Evolutionary conservation across 2,329 filamentous ascomycete genomes (phyloP).

Genomic region (Nemania serpens): DNA sequence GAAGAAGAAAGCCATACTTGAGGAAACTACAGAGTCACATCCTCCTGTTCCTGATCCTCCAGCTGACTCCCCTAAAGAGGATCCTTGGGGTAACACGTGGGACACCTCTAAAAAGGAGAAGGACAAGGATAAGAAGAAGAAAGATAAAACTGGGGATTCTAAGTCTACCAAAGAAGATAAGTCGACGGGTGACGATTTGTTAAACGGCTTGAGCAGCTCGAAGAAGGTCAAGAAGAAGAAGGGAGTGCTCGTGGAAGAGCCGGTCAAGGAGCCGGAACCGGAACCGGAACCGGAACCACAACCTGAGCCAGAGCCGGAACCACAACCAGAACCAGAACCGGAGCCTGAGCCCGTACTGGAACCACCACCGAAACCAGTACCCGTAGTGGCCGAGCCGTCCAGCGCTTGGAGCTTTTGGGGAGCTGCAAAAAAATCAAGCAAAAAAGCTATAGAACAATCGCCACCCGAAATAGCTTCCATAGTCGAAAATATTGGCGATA

Average conservation of each 20-base stretch:
- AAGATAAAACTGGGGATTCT: constrained; percentile 43
- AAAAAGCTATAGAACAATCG: constrained; percentile 35
- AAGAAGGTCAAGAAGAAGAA: constrained; percentile 46
- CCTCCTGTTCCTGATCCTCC: constrained; percentile 20
- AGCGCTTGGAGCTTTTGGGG: constrained; percentile 63
- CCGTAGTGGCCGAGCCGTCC: constrained; percentile 45
- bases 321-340: constrained; percentile 14
- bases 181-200: constrained; percentile 32
- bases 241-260: constrained; percentile 20
- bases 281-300: constrained; percentile 28
- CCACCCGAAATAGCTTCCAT: constrained; percentile 8
- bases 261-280: constrained; percentile 21
- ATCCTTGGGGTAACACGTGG: constrained; percentile 19
- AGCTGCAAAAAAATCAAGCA: constrained; percentile 54
- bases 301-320: constrained; percentile 37
- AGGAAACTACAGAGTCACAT: constrained; percentile 29
- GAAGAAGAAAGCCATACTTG: constrained; percentile 39
- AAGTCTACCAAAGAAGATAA: constrained; percentile 34
- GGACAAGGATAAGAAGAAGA: constrained; percentile 45
- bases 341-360: constrained; percentile 31
- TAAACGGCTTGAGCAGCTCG: constrained; percentile 12
- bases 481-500: constrained; percentile 18
- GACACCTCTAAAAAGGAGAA: constrained; percentile 23
- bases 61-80: constrained; percentile 25
- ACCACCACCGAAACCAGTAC: constrained; percentile 39